Conservation (phyloP, 176 grass and related monocot genomes). For the Elymus sibiricus region DNA sequence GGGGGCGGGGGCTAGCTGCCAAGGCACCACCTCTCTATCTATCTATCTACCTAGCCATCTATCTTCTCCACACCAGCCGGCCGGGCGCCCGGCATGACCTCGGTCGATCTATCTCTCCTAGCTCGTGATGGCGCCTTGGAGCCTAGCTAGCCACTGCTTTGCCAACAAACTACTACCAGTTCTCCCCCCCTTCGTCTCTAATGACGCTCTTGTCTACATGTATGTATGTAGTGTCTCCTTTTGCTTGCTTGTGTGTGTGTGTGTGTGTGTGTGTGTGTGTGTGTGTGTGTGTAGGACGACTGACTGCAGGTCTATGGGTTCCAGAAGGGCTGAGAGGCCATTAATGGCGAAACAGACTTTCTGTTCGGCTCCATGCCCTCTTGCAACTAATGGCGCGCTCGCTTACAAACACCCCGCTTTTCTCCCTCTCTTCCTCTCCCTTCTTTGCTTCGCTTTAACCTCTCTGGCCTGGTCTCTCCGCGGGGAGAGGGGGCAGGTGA, state of each 20-base stretch:
- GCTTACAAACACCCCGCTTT: slow-evolving; percentile 40
- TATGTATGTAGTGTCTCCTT: neutral
- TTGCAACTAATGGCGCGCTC: slow-evolving; percentile 42
- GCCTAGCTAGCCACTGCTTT: slow-evolving; percentile 36
- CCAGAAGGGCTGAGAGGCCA: slow-evolving; percentile 31
- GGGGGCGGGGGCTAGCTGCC: slow-evolving; percentile 24
- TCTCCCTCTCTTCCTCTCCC: slow-evolving; percentile 21
- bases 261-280: no score
- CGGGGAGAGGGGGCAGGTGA: slow-evolving; percentile 29
- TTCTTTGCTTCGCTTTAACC: slow-evolving; percentile 20
- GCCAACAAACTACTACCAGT: slow-evolving; percentile 39
- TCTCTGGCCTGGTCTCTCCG: neutral
- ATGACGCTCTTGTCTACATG: neutral
- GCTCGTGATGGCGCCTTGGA: slow-evolving; percentile 44
- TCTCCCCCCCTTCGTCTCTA: neutral
- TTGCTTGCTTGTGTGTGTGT: neutral
- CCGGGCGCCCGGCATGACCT: slow-evolving; percentile 14
- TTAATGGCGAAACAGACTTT: slow-evolving; percentile 74
- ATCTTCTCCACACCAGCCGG: slow-evolving; percentile 30
- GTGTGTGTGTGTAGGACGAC: no score
- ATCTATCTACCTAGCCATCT: slow-evolving; percentile 1
- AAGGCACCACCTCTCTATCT: slow-evolving; percentile 24
- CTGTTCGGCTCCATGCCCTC: slow-evolving; percentile 62
- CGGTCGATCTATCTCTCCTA: slow-evolving; percentile 27
- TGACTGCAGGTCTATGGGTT: slow-evolving; percentile 23